These are phyloP conservation scores for Isabelozyma pseudorhagii DNA, from an alignment of 805 yeast species.

Conservation along the genomic window DNA sequence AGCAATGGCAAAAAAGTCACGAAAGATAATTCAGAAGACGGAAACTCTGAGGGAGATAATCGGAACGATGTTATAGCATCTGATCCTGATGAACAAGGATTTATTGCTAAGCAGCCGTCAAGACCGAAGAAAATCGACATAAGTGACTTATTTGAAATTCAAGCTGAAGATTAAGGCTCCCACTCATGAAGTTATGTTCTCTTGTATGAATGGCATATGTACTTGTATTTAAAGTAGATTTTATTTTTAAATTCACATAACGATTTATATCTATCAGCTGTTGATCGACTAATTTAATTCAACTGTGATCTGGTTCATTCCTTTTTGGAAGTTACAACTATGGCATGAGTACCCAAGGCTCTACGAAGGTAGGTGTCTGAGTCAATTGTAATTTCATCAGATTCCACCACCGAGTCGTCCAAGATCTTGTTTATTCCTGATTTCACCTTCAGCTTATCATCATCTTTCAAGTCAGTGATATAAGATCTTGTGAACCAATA, in stretches of 20 bases:
- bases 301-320: not conserved
- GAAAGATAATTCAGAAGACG: not conserved
- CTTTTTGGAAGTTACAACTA: constrained; percentile 9
- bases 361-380: constrained; percentile 14
- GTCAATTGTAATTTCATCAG: constrained; percentile 4
- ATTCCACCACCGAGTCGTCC: constrained; percentile 11
- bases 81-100: not conserved
- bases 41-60: not conserved
- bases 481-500: constrained; percentile 57
- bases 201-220: not conserved
- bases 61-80: not conserved
- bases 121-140: not conserved
- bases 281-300: no score
- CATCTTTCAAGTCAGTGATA: constrained; percentile 43
- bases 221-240: not conserved
- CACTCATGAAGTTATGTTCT: not conserved
- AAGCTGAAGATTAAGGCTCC: not conserved
- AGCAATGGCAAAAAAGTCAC: no score
- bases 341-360: constrained; percentile 22
- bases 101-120: not conserved
- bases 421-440: constrained; percentile 26
- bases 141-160: not conserved
- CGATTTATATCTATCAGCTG: no score
- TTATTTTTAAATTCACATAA: no score
- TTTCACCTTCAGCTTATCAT: constrained; percentile 30